Conservation (phyloP, 192 early-diverging fungal genomes). For the Phlyctochytrium planicorne region DNA sequence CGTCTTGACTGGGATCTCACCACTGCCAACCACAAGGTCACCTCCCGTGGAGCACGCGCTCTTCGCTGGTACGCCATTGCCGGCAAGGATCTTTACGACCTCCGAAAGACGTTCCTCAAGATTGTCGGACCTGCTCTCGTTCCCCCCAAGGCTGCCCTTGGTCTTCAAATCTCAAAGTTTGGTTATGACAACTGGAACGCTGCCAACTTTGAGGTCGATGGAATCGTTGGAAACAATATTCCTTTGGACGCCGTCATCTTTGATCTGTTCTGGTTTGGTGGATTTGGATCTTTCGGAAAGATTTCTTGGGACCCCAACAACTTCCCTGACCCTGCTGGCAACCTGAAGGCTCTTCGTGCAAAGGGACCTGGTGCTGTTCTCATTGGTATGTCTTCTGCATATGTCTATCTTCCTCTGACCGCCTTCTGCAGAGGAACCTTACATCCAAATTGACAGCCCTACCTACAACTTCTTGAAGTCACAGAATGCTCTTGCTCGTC, state of each 20-base stretch:
- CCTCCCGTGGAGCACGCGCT: constrained; percentile 6
- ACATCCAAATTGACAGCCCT: neutral
- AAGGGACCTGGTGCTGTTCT: constrained; percentile 14
- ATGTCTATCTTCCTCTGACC: no score
- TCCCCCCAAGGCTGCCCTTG: constrained; percentile 13
- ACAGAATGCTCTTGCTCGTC: neutral
- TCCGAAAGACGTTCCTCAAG: constrained; percentile 14
- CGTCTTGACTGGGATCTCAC: constrained; percentile 18
- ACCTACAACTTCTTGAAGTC: neutral
- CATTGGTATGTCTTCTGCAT: no score
- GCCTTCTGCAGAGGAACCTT: neutral
- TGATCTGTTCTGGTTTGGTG: constrained; percentile 16
- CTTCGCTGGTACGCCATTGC: constrained; percentile 16
- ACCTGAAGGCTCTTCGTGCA: constrained; percentile 12
- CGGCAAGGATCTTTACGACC: constrained; percentile 2
- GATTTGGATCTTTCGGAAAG: constrained; percentile 3
- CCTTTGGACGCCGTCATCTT: constrained; percentile 20
- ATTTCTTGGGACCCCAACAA: constrained; percentile 8
- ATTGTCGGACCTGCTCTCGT: constrained; percentile 12
- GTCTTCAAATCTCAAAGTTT: constrained; percentile 13
- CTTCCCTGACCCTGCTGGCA: constrained; percentile 11
- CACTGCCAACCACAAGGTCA: neutral
- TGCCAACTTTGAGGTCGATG: neutral
- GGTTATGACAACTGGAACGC: constrained; percentile 13
- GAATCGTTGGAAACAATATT: neutral